Percentiles rank a stretch among this genome's conserved stretches.
These are phyloP conservation scores for Lactarius hengduanensis DNA, from an alignment of 768 basidiomycete genomes.

Conservation along the genomic window DNA sequence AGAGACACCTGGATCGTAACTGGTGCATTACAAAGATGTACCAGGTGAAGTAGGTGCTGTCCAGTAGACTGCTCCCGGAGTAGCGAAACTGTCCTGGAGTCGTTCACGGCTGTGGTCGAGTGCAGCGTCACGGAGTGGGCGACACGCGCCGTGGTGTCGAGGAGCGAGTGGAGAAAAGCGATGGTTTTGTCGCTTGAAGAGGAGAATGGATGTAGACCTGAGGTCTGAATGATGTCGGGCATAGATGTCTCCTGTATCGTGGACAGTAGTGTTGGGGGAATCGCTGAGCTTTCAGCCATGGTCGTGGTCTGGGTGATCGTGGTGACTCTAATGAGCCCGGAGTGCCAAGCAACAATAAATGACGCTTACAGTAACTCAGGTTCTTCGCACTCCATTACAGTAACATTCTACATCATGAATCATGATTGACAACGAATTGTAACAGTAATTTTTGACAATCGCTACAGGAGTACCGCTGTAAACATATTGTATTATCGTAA, in stretches of 20 bases:
- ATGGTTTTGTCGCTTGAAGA: constrained; percentile 20
- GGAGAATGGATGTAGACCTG: constrained; percentile 19
- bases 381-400: too few relatives aligned
- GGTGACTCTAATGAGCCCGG: neutral
- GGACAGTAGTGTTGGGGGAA: constrained; percentile 19
- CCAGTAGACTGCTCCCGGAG: constrained; percentile 25
- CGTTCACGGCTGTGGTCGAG: constrained; percentile 15
- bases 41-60: constrained; percentile 24
- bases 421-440: too few relatives aligned
- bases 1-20: neutral
- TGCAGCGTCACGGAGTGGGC: constrained; percentile 19
- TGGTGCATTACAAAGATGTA: neutral
- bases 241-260: constrained; percentile 15
- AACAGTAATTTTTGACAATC: too few relatives aligned
- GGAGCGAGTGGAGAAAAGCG: constrained; percentile 19
- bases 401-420: too few relatives aligned
- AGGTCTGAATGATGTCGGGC: neutral
- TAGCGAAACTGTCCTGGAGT: constrained; percentile 26
- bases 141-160: constrained; percentile 18
- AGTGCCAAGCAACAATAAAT: too few relatives aligned
- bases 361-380: too few relatives aligned
- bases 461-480: too few relatives aligned
- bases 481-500: too few relatives aligned
- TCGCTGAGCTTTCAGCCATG: constrained; percentile 18
- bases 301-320: neutral